A percentile compares a stretch with the other conserved stretches of the same genome.
phyloP scores from a whole-genome alignment of 331 rosid species.

The Rosa hybrid region DNA sequence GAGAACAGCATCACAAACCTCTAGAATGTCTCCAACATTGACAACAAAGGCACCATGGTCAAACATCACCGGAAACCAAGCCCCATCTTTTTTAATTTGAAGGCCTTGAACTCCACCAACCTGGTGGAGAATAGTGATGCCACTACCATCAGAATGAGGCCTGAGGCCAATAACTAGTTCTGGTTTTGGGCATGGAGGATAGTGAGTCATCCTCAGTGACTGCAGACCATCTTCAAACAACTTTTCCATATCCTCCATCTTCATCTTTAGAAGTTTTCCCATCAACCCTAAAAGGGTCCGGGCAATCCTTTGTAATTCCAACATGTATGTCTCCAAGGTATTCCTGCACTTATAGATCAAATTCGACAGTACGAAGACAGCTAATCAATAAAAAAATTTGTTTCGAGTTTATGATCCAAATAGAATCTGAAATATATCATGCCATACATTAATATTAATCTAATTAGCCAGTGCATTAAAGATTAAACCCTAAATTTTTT shows the following conservation, averaged over 20 bases:
- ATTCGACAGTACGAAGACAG: no score
- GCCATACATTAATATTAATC: no score
- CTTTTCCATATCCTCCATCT: slow-evolving; percentile 38
- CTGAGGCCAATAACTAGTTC: slow-evolving; percentile 57
- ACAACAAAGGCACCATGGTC: slow-evolving; percentile 52
- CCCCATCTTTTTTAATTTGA: slow-evolving; percentile 64
- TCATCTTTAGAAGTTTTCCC: slow-evolving; percentile 50
- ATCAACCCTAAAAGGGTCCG: slow-evolving; percentile 45
- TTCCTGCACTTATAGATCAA: slow-evolving; percentile 34
- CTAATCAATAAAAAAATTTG: no score
- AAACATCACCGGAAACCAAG: slow-evolving; percentile 60
- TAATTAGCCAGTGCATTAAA: no score
- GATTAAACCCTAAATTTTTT: no score
- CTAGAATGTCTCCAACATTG: slow-evolving; percentile 68
- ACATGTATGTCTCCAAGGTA: slow-evolving; percentile 50
- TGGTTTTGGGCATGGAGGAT: slow-evolving; percentile 76
- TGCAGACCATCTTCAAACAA: slow-evolving; percentile 63
- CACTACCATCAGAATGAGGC: slow-evolving; percentile 65
- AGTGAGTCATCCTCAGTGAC: slow-evolving; percentile 56
- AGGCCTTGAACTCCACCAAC: slow-evolving; percentile 67
- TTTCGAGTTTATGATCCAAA: no score
- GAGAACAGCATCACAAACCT: slow-evolving; percentile 42
- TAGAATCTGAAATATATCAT: no score
- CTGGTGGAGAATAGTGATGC: slow-evolving; percentile 70
- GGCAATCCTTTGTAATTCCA: slow-evolving; percentile 45